Evolutionary conservation across 2,329 filamentous ascomycete genomes (phyloP).

Genomic region (Plenodomus biglobosus): DNA sequence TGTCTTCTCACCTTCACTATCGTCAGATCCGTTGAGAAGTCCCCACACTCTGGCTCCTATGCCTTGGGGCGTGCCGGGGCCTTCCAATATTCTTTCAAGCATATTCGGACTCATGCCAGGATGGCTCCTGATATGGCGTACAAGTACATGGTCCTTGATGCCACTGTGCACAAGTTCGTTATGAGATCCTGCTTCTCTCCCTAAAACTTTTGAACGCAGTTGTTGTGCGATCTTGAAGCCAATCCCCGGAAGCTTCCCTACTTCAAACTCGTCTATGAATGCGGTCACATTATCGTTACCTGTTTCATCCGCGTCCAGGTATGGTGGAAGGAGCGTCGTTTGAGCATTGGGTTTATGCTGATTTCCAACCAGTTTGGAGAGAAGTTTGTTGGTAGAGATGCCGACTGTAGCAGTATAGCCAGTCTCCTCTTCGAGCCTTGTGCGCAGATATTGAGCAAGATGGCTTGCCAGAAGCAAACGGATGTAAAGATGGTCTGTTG

Average conservation of each 20-base stretch:
- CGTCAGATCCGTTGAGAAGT: constrained; percentile 79
- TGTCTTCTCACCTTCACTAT: constrained; percentile 23
- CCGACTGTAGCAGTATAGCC: constrained; percentile 89
- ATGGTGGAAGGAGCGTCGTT: constrained; percentile 75
- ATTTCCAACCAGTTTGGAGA: constrained; percentile 82
- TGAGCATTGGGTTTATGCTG: constrained; percentile 85
- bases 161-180: constrained; percentile 52
- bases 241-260: constrained; percentile 82
- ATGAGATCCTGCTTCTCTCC: constrained; percentile 48
- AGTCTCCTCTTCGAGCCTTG: constrained; percentile 70
- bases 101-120: constrained; percentile 63
- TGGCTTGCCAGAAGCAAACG: constrained; percentile 79
- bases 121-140: constrained; percentile 64
- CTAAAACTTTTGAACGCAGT: constrained; percentile 63
- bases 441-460: constrained; percentile 72
- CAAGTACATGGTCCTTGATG: constrained; percentile 61
- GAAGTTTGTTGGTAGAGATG: constrained; percentile 81
- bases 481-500: constrained; percentile 49
- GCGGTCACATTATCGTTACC: constrained; percentile 54
- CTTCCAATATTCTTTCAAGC: constrained; percentile 69
- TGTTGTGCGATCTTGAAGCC: constrained; percentile 76
- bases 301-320: constrained; percentile 38
- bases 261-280: constrained; percentile 75
- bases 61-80: constrained; percentile 69
- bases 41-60: constrained; percentile 74